Evolutionary conservation across 2,329 filamentous ascomycete species (phyloP), one percentile per base, ranked within the genome.

Genomic region (Elsinoe perseae): DNA sequence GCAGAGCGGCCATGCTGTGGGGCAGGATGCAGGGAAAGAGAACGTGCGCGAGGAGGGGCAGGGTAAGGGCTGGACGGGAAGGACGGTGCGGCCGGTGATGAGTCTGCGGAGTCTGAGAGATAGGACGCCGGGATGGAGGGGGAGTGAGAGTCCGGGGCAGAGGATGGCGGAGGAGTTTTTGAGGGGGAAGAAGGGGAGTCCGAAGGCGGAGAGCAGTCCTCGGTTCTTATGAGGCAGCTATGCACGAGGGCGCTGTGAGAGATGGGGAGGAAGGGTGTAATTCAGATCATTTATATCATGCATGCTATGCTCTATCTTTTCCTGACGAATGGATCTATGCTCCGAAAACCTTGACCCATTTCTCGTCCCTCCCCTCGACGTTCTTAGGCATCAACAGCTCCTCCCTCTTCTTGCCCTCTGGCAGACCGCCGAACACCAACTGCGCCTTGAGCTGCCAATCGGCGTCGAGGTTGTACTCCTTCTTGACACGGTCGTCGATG

Each of bases 391-490:
- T 21, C 5, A 48, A 9, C 25, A 56, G 20, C 25, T 56, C 53
- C 25, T 48, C 53, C 28, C 38, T 44, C 34, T 50, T 56, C 23
- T 89, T 89, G 1, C 64, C 66, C 36, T 65, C 68, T 6, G 62
- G 62, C 1, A 65, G 62, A 40, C 65, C 66, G 8, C 72, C 71
- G 72, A 95, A 93, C 65, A 95, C 89, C 62, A 96, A 76, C 79
- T 95, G 89, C 21, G 87, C 85, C 67, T 85, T 82, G 61, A 95
- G 80, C 67, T 81, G 81, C 89, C 90, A 95, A 64, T 80, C 79
- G 16, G 73, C 66, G 42, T 87, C 86, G 28, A 95, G 64, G 57
- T 79, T 78, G 86, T 88, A 95, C 64, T 82, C 75, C 60, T 75
- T 75, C 43, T 79, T 73, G 54, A 90, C 85, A 74, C 84, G 82